Conservation (phyloP, 768 basidiomycete species). For the Russula compacta region DNA sequence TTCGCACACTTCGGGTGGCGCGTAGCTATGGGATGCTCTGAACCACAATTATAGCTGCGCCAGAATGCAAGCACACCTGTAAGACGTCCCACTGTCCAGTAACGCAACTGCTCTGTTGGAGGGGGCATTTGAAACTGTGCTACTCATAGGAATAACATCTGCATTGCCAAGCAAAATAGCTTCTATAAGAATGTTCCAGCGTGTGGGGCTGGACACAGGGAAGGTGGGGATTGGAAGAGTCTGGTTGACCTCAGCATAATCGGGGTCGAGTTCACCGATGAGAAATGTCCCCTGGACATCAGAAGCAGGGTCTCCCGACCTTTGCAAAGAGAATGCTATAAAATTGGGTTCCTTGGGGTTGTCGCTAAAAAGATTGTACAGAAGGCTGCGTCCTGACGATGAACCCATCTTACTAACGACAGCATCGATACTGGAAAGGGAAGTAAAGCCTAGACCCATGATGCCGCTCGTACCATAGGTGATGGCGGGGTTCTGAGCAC, state of each 20-base stretch:
- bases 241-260: slow-evolving; percentile 51
- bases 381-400: slow-evolving; percentile 54
- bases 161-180: slow-evolving; percentile 56
- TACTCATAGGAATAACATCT: slow-evolving; percentile 42
- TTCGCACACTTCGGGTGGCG: slow-evolving; percentile 50
- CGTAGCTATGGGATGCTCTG: slow-evolving; percentile 42
- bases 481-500: slow-evolving; percentile 63
- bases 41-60: slow-evolving; percentile 4
- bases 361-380: slow-evolving; percentile 66
- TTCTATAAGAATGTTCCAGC: slow-evolving; percentile 75
- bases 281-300: slow-evolving; percentile 61
- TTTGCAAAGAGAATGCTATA: slow-evolving; percentile 66
- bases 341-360: slow-evolving; percentile 70
- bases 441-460: slow-evolving; percentile 68
- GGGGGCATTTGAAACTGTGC: slow-evolving; percentile 48
- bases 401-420: slow-evolving; percentile 48
- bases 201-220: slow-evolving; percentile 50
- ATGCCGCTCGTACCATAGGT: slow-evolving; percentile 65
- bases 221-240: slow-evolving; percentile 60
- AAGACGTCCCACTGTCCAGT: slow-evolving; percentile 77
- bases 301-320: slow-evolving; percentile 42
- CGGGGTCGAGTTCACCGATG: slow-evolving; percentile 62
- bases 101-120: slow-evolving; percentile 63
- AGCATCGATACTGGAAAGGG: slow-evolving; percentile 63
- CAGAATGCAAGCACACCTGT: slow-evolving; percentile 42